phyloP scores from a whole-genome alignment of 1,139 yeast species.

The Saccharomycopsis phalli region DNA sequence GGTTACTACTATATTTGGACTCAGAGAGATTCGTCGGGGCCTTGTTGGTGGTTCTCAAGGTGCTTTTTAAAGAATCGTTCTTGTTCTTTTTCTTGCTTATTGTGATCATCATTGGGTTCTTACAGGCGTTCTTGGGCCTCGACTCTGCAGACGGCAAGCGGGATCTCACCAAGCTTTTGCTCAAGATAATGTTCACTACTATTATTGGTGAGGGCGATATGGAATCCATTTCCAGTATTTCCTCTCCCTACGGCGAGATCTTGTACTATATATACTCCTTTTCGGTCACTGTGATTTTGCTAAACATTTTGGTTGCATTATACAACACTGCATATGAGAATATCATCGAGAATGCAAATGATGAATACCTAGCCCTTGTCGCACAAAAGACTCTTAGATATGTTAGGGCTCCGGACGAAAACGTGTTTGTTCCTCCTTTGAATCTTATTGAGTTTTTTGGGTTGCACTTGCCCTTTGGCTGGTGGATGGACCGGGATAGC shows the following conservation, averaged over 20 bases:
- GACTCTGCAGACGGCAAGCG: constrained; percentile 82
- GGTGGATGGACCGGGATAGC: constrained; percentile 23
- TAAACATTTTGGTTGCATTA: constrained; percentile 77
- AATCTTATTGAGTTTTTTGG: constrained; percentile 59
- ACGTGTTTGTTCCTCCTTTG: constrained; percentile 80
- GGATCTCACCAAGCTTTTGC: constrained; percentile 60
- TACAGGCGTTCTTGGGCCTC: constrained; percentile 79
- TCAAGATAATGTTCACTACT: constrained; percentile 60
- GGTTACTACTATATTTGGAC: constrained; percentile 67
- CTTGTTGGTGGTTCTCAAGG: constrained; percentile 75
- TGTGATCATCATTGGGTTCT: constrained; percentile 68
- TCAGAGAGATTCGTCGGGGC: constrained; percentile 81
- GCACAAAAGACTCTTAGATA: constrained; percentile 79
- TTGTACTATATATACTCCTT: constrained; percentile 72
- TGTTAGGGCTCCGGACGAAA: constrained; percentile 81
- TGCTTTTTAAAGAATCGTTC: constrained; percentile 79
- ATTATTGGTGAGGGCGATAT: constrained; percentile 69
- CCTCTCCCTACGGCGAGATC: constrained; percentile 76
- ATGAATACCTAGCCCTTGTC: constrained; percentile 77
- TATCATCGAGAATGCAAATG: constrained; percentile 74
- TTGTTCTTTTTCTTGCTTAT: constrained; percentile 67
- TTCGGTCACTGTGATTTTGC: constrained; percentile 59
- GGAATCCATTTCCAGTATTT: constrained; percentile 58
- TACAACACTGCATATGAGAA: constrained; percentile 78
- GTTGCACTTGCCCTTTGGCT: constrained; percentile 28